These are phyloP conservation scores for Ophiostoma australiae DNA, from an alignment of 2,329 filamentous ascomycete genomes.

Conservation along the genomic window DNA sequence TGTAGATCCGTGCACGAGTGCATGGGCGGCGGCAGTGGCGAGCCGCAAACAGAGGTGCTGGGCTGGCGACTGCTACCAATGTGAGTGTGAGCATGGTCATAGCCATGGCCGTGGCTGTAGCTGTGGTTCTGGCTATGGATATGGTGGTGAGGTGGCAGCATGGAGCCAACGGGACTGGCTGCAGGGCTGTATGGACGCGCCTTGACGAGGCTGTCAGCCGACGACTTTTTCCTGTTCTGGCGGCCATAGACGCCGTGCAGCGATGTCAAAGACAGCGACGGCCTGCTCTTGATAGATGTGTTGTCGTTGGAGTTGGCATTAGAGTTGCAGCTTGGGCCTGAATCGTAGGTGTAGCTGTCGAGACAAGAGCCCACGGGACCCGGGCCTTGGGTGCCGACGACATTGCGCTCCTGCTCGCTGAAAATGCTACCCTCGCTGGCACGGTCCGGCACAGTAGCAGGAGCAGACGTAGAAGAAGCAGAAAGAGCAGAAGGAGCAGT, in stretches of 20 bases:
- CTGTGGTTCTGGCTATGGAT: not conserved
- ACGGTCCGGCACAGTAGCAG: not conserved
- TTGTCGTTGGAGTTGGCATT: not conserved
- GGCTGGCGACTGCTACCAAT: not conserved
- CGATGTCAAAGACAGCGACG: not conserved
- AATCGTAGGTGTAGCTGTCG: conserved; percentile 21
- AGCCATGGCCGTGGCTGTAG: not conserved
- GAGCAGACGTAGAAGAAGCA: not conserved
- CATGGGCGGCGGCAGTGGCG: conserved; percentile 7
- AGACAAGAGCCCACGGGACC: conserved; percentile 12
- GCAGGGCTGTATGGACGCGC: conserved; percentile 18
- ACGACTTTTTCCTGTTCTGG: conserved; percentile 15
- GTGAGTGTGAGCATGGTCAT: not conserved
- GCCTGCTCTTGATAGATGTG: not conserved
- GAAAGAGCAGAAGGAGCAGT: too few species aligned
- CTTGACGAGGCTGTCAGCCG: conserved; percentile 6
- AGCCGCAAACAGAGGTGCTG: not conserved
- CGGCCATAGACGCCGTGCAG: not conserved
- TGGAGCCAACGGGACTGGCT: not conserved
- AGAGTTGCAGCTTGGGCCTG: not conserved
- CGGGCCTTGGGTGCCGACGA: conserved; percentile 17
- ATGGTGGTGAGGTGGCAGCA: not conserved
- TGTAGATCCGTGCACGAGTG: not conserved
- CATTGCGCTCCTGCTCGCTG: conserved; percentile 21
- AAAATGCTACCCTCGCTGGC: conserved; percentile 15